Conservation (phyloP, 2,329 filamentous ascomycete genomes). For the Dactylellina cionopaga region DNA sequence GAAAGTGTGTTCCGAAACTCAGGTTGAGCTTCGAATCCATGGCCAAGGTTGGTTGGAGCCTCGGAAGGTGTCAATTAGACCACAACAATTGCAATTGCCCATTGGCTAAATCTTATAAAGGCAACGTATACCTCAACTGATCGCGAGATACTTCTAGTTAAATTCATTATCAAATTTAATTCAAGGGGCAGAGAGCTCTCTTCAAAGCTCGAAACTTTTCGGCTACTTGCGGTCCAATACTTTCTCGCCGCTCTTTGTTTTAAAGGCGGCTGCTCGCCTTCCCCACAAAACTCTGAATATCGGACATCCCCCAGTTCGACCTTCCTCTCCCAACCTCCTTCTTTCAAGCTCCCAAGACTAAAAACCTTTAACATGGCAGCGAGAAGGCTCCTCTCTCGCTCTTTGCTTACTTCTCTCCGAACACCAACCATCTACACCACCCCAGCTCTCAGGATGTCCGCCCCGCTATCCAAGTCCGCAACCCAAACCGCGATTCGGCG, state of each 20-base stretch:
- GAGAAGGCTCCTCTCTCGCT: constrained; percentile 52
- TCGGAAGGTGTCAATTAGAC: not conserved
- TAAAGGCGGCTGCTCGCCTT: constrained; percentile 39
- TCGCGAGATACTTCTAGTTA: not conserved
- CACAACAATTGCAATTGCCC: not conserved
- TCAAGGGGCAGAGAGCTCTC: constrained; percentile 20
- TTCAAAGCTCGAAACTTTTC: constrained; percentile 13
- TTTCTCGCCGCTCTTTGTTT: constrained; percentile 9
- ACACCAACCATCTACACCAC: constrained; percentile 38
- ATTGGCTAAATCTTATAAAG: not conserved
- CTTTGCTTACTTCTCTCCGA: constrained; percentile 47
- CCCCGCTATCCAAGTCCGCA: constrained; percentile 30
- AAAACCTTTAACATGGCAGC: constrained; percentile 43
- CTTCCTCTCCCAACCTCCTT: constrained; percentile 31
- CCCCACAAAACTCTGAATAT: constrained; percentile 20
- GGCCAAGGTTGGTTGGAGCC: not conserved
- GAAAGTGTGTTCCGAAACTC: constrained; percentile 11
- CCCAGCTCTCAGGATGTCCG: constrained; percentile 44
- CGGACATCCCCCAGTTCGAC: constrained; percentile 9
- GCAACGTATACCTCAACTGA: not conserved
- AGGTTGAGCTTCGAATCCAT: constrained; percentile 2
- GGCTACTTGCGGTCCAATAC: constrained; percentile 47
- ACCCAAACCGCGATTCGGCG: constrained; percentile 63
- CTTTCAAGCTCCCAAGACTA: constrained; percentile 8
- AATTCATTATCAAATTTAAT: constrained; percentile 5